Conservation (phyloP, 106 monocot species). For the Dendrobium catenatum region DNA sequence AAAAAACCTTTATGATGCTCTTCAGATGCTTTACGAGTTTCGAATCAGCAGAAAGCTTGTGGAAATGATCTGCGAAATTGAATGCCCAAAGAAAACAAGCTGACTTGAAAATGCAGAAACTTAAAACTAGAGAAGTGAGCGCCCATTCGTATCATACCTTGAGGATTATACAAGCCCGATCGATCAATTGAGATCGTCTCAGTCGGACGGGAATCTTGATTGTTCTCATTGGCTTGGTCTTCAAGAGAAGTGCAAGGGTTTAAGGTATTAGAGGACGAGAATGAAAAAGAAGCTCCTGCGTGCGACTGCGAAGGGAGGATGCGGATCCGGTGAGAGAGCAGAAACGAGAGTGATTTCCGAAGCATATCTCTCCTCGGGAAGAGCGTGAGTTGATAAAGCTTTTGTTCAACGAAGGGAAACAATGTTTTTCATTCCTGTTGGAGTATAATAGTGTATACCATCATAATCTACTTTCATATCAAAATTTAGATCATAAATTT, state of each 20-base stretch:
- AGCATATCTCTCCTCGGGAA: slow-evolving; percentile 14
- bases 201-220: slow-evolving; percentile 8
- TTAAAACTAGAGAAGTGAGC: not conserved
- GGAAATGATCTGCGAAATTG: slow-evolving; percentile 47
- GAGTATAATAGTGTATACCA: too few species aligned
- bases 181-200: slow-evolving; percentile 63
- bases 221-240: slow-evolving; percentile 12
- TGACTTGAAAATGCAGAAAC: not conserved
- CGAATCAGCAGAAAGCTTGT: slow-evolving; percentile 54
- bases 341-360: slow-evolving; percentile 40
- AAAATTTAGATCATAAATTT: too few species aligned
- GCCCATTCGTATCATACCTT: slow-evolving; percentile 29
- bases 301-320: not conserved
- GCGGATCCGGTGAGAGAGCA: slow-evolving; percentile 30
- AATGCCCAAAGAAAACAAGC: not conserved
- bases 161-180: slow-evolving; percentile 66
- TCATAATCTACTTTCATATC: too few species aligned
- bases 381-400: not conserved
- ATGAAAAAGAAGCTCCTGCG: slow-evolving; percentile 10
- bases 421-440: too few species aligned
- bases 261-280: slow-evolving; percentile 18
- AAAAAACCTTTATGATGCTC: slow-evolving; percentile 76
- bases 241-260: slow-evolving; percentile 18
- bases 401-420: too few species aligned
- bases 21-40: slow-evolving; percentile 84